Evolutionary conservation across 495 filamentous ascomycete species (phyloP).

Genomic region (Penicillium turbatum): DNA sequence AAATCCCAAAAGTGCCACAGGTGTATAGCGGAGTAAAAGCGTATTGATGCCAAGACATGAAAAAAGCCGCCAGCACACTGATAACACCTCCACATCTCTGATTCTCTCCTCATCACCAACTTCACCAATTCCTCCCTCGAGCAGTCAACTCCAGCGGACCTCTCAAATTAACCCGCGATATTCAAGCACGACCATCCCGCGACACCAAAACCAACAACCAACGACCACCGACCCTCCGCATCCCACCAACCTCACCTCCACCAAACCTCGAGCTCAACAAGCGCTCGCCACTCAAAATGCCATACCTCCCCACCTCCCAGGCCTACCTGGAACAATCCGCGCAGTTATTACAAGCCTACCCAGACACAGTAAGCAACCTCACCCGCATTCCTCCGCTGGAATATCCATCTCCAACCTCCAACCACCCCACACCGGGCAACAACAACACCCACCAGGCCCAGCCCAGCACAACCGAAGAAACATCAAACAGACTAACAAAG

Average conservation of each 20-base stretch:
- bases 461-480: background rate
- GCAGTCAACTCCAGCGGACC: background rate
- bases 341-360: conserved; percentile 59
- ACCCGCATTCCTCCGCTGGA: background rate
- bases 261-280: conserved; percentile 13
- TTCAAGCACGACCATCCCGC: background rate
- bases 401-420: background rate
- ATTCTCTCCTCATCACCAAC: background rate
- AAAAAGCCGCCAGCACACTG: conserved; percentile 26
- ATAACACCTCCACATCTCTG: conserved; percentile 17
- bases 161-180: background rate
- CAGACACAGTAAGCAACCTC: conserved; percentile 53
- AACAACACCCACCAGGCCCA: conserved; percentile 3
- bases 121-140: background rate
- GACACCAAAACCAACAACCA: background rate
- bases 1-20: too few relatives aligned
- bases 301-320: conserved; percentile 56
- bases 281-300: conserved; percentile 43
- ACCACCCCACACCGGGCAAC: background rate
- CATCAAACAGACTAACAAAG: conserved; percentile 3
- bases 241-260: background rate
- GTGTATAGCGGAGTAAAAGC: too few relatives aligned
- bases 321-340: conserved; percentile 61
- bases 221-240: background rate
- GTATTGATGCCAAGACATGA: conserved; percentile 26